A percentile compares a stretch with the other conserved stretches of the same genome.
phyloP scores from a whole-genome alignment of 352 stramenopile genomes.

The Plasmopara viticola region DNA sequence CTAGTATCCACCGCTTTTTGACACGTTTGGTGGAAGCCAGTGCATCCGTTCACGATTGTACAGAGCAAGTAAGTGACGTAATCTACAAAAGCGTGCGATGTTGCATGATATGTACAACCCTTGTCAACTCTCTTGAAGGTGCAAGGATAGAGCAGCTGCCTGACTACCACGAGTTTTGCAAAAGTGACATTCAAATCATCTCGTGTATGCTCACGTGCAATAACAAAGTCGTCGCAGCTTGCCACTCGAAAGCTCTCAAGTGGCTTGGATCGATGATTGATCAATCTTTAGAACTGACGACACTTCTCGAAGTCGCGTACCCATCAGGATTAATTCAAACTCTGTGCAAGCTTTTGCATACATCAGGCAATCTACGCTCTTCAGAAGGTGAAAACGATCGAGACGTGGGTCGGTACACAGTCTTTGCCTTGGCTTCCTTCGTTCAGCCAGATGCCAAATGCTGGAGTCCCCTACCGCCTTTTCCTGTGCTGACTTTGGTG shows the following conservation, averaged over 20 bases:
- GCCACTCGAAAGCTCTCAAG: conserved; percentile 59
- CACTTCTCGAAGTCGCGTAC: conserved; percentile 51
- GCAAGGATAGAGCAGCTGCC: conserved; percentile 5
- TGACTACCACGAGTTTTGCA: conserved; percentile 44
- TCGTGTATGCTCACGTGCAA: conserved; percentile 35
- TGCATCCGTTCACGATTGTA: background rate
- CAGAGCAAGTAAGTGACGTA: conserved; percentile 29
- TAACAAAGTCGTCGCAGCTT: conserved; percentile 17
- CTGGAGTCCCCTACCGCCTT: conserved; percentile 46
- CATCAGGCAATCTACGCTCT: conserved; percentile 38
- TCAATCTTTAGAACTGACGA: conserved; percentile 42
- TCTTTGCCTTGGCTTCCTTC: conserved; percentile 65
- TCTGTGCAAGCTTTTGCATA: conserved; percentile 49
- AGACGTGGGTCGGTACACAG: conserved; percentile 45
- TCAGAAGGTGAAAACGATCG: conserved; percentile 37
- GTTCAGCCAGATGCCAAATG: conserved; percentile 60
- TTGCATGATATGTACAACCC: conserved; percentile 56
- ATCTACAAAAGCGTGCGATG: conserved; percentile 52
- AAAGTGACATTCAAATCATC: conserved; percentile 39
- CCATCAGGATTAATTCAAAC: conserved; percentile 55
- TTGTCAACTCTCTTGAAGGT: conserved; percentile 37
- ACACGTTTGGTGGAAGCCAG: conserved; percentile 13
- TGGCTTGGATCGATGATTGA: conserved; percentile 77
- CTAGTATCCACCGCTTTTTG: conserved; percentile 27
- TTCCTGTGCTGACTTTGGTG: conserved; percentile 49